These are phyloP conservation scores for Bipolaris bicolor DNA, from an alignment of 2,329 filamentous ascomycete species.

Conservation along the genomic window DNA sequence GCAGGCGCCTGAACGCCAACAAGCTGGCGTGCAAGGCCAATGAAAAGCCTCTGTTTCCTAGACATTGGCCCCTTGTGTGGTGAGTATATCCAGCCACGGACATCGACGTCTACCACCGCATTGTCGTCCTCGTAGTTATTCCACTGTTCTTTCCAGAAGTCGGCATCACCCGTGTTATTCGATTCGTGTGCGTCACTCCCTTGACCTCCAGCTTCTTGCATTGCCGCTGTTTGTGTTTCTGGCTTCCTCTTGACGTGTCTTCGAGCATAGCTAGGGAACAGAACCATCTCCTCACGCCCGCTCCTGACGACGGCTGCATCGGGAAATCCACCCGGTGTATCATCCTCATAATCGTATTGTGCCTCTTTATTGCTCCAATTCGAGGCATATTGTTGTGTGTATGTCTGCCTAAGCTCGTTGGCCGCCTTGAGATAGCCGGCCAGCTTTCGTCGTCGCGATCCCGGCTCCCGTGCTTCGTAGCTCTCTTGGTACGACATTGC, in stretches of 20 bases:
- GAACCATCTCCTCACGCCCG: slow-evolving; percentile 87
- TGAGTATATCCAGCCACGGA: slow-evolving; percentile 92
- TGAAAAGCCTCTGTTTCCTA: slow-evolving; percentile 82
- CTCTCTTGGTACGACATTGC: slow-evolving; percentile 44
- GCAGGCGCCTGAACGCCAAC: slow-evolving; percentile 81
- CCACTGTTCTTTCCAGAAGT: slow-evolving; percentile 82
- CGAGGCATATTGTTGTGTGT: slow-evolving; percentile 61
- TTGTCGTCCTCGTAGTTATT: slow-evolving; percentile 79
- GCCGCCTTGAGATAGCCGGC: slow-evolving; percentile 74
- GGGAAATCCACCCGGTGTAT: slow-evolving; percentile 78
- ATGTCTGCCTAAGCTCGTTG: slow-evolving; percentile 73
- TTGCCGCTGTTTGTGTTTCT: slow-evolving; percentile 44
- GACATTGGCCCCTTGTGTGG: slow-evolving; percentile 85
- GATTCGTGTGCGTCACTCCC: slow-evolving; percentile 53
- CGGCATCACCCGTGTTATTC: slow-evolving; percentile 63
- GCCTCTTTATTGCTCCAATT: slow-evolving; percentile 57
- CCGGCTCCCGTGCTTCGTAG: slow-evolving; percentile 61
- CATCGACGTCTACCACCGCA: slow-evolving; percentile 90
- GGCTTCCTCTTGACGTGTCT: slow-evolving; percentile 63
- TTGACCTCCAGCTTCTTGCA: slow-evolving; percentile 49
- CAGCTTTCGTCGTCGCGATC: slow-evolving; percentile 77
- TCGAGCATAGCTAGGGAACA: slow-evolving; percentile 94
- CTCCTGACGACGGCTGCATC: slow-evolving; percentile 80
- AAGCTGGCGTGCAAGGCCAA: slow-evolving; percentile 84
- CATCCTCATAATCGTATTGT: slow-evolving; percentile 50